Evolutionary conservation across 2,329 filamentous ascomycete species (phyloP).

Genomic region (Geosmithia morbida): DNA sequence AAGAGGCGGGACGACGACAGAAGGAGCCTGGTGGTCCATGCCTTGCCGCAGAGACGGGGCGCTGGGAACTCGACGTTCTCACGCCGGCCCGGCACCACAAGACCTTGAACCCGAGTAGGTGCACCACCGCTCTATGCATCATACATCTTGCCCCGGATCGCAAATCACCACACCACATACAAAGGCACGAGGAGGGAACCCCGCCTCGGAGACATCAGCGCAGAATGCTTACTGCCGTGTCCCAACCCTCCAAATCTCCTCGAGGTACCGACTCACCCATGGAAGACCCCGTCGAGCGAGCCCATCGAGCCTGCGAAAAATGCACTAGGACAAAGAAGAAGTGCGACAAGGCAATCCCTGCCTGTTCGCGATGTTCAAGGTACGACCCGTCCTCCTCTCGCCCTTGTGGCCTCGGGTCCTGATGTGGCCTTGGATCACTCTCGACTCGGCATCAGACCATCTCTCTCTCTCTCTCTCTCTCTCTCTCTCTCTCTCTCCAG

Average conservation of each 20-base stretch:
- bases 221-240: neutral
- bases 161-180: neutral
- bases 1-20: neutral
- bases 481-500: neutral
- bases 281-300: constrained; percentile 12
- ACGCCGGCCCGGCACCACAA: neutral
- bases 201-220: neutral
- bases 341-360: constrained; percentile 20
- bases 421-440: too few relatives aligned
- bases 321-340: constrained; percentile 23
- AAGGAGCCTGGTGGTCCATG: neutral
- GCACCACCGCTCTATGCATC: neutral
- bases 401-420: neutral
- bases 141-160: neutral
- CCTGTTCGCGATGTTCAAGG: constrained; percentile 19
- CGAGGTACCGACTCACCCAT: constrained; percentile 14
- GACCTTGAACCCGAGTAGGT: neutral
- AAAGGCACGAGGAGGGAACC: too few relatives aligned
- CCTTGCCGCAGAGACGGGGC: neutral
- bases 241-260: neutral
- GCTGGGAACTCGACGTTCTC: neutral
- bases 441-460: too few relatives aligned
- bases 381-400: constrained; percentile 4
- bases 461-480: too few relatives aligned
- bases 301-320: constrained; percentile 21